Conservation (phyloP, 495 filamentous ascomycete genomes). For the Aspergillus bridgeri region DNA sequence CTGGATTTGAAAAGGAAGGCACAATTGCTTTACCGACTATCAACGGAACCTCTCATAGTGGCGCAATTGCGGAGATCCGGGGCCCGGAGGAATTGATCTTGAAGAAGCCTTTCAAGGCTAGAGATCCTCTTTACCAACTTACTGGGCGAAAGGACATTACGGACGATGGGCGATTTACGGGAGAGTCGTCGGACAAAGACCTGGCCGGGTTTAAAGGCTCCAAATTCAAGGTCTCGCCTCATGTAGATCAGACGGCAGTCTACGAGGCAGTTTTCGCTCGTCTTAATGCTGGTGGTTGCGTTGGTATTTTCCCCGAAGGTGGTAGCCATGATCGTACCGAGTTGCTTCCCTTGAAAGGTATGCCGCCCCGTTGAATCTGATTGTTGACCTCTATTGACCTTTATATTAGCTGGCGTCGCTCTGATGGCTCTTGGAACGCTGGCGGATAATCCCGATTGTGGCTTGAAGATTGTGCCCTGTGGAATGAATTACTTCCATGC, state of each 20-base stretch:
- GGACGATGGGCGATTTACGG: slow-evolving; percentile 51
- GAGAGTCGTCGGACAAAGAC: slow-evolving; percentile 40
- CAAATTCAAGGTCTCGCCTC: slow-evolving; percentile 82
- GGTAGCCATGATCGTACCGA: slow-evolving; percentile 96
- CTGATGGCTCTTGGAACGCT: slow-evolving; percentile 96
- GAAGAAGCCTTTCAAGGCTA: slow-evolving; percentile 80
- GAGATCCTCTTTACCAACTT: slow-evolving; percentile 67
- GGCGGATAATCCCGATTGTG: slow-evolving; percentile 81
- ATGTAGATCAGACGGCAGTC: slow-evolving; percentile 90
- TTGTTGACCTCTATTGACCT: slow-evolving; percentile 2
- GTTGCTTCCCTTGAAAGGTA: slow-evolving; percentile 86
- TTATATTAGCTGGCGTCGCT: slow-evolving; percentile 76
- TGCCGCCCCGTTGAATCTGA: slow-evolving; percentile 1
- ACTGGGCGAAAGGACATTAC: slow-evolving; percentile 70
- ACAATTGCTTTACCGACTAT: slow-evolving; percentile 81
- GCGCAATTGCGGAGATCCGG: slow-evolving; percentile 75
- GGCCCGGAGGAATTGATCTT: slow-evolving; percentile 77
- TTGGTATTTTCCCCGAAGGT: slow-evolving; percentile 97
- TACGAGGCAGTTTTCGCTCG: slow-evolving; percentile 89
- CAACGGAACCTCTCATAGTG: slow-evolving; percentile 71
- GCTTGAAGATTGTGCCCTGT: slow-evolving; percentile 97
- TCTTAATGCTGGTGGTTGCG: slow-evolving; percentile 77
- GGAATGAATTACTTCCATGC: slow-evolving; percentile 99
- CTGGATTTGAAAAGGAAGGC: slow-evolving; percentile 71
- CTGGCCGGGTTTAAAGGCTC: slow-evolving; percentile 62